Base-by-base conservation (phyloP, 2,329 filamentous ascomycete species). In the Fusarium decemcellulare region DNA sequence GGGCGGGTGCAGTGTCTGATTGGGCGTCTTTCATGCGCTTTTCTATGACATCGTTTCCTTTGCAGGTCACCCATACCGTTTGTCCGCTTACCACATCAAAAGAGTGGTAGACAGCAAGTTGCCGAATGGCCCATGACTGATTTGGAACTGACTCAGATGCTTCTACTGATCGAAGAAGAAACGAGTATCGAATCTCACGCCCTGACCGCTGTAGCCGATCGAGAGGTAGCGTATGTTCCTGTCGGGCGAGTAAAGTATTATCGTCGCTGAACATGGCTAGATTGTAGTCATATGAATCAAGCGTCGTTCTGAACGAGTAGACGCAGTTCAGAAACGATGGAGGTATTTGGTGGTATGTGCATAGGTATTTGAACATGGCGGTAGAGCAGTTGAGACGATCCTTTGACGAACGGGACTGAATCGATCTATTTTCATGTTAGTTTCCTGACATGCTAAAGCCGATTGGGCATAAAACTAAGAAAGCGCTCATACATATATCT, bases 401-500 rank as follows among this genome's bases (percentile, higher is more conserved):
- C n/a, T 43, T 71, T 1, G 67, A 68, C 6, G 65, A 68, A 1
- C 10, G 27, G 2, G 67, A 61, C 27, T 47, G 46, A 10, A 71
- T 68, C 1, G 68, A 71, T 4, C 64, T 71, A 14, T 1, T 10
- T 23, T 0, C 10, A 15, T 5, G 14, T 61, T 29, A 56, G 52
- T n/a, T n/a, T n/a, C n/a, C n/a, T n/a, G n/a, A n/a, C n/a, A n/a
- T n/a, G n/a, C n/a, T n/a, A n/a, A n/a, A n/a, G n/a, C n/a, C n/a
- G n/a, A n/a, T n/a, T n/a, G n/a, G n/a, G n/a, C n/a, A n/a, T n/a
- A n/a, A n/a, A n/a, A n/a, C n/a, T n/a, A n/a, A n/a, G n/a, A n/a
- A n/a, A n/a, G n/a, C n/a, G n/a, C n/a, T 43, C 66, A 42, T 16
- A 70, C 63, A 70, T n/a, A 6, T 70, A 70, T 67, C 43, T 54